A percentile compares a stretch with the other conserved stretches of the same genome.
phyloP scores from a whole-genome alignment of 306 rosid species.

The Oxytropis ochrocephala region DNA sequence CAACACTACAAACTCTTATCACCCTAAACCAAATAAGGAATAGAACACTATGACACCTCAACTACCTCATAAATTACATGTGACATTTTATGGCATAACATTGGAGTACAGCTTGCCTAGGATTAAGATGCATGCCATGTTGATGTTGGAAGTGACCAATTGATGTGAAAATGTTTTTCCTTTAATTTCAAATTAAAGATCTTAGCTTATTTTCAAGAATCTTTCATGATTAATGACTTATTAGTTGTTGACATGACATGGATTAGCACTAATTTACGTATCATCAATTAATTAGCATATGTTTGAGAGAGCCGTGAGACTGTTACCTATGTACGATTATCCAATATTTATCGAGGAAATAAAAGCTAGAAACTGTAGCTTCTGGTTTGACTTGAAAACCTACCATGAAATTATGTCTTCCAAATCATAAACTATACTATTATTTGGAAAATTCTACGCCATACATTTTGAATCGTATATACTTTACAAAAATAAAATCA shows the following conservation, averaged over 20 bases:
- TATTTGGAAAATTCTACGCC: background rate
- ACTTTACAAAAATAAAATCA: too few species aligned
- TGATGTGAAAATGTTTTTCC: background rate
- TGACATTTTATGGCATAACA: conserved; percentile 2
- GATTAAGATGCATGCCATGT: background rate
- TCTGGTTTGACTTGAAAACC: too few species aligned
- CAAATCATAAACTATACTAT: too few species aligned
- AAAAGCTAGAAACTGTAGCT: too few species aligned
- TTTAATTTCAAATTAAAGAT: background rate
- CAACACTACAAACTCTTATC: background rate
- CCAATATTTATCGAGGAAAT: too few species aligned
- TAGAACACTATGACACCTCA: background rate
- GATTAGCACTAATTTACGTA: background rate
- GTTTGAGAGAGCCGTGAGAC: too few species aligned
- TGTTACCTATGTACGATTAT: too few species aligned
- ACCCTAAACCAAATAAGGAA: background rate
- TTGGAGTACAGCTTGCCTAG: background rate
- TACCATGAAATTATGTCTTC: too few species aligned
- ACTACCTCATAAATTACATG: background rate
- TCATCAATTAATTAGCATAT: background rate
- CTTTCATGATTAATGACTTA: background rate
- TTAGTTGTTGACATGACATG: background rate
- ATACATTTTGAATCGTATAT: background rate
- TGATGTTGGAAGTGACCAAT: background rate
- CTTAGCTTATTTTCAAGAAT: background rate